Evolutionary conservation across 441 rosid genomes (phyloP), one percentile per base, ranked within the genome.

Genomic region (Daphne laureola): DNA sequence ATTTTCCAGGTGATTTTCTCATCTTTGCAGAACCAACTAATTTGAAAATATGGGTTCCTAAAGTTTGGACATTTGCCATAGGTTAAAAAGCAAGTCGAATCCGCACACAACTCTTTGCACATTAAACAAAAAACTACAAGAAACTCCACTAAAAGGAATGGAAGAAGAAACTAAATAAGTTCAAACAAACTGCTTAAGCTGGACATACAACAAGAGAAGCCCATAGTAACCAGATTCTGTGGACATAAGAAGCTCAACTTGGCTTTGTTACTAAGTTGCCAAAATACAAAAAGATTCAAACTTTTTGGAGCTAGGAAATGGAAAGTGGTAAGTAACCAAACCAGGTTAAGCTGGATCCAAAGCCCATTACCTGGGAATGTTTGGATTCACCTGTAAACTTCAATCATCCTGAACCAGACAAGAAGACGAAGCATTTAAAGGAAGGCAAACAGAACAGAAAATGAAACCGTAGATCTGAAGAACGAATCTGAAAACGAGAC

Each of bases 1-100:
- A 84, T 77, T 81, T 84, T 60, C 77, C 85, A 26, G 86, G 84
- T 12, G 82, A 76, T 70, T 74, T 83, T 40, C 98, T 90, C 98
- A 91, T 91, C 25, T 49, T 44, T 7, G 47, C 51, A 40, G 36
- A 13, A 4, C 53, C 16, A 38, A 58, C 42, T 50, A 60, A 38
- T 38, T 14, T 13, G 53, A 51, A 61, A 18, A 31, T 46, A 46
- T 57, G 59, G 49, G 27, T 61, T 21, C 6, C 53, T 43, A 46
- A 51, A 31, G 55, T 45, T 31, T 17, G 61, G 44, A 68, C 59
- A 72, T 54, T 71, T 72, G 49, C 61, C 38, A 31, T 6, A 31
- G 8, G 38, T 31, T 31, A 31, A 5, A 21, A 31, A 0, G 7
- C 0, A 31, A 31, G 38, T 6, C 11, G 11, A 31, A 4, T 31